Percentiles rank a stretch among this genome's conserved stretches.
Conservation (phyloP, 306 rosid species). For the Dryas octopetala region DNA sequence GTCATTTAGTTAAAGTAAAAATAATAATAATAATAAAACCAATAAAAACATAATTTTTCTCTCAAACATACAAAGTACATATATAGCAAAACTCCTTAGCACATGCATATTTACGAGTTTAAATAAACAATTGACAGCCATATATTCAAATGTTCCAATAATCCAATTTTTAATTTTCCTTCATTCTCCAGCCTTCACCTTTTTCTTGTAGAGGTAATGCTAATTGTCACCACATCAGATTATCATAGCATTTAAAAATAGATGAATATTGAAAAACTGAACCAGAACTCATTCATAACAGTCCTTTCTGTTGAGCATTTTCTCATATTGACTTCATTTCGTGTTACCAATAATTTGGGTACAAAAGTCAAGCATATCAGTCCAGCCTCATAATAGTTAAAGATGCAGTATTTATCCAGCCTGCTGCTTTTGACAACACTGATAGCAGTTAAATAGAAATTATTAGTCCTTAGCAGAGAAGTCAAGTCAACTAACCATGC, state of each 20-base stretch:
- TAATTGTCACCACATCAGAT: not conserved
- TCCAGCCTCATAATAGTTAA: slow-evolving; percentile 5
- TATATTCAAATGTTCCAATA: not conserved
- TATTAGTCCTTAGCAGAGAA: not conserved
- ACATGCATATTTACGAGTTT: not conserved
- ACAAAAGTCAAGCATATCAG: not conserved
- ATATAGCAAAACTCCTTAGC: not conserved
- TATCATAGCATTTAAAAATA: not conserved
- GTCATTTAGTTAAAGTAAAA: not conserved
- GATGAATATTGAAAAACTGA: slow-evolving; percentile 4
- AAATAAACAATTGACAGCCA: not conserved
- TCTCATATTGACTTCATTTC: not conserved
- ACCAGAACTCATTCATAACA: not conserved
- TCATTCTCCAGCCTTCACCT: not conserved
- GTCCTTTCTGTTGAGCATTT: not conserved
- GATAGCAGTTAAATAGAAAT: not conserved
- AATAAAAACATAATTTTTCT: not conserved
- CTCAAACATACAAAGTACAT: not conserved
- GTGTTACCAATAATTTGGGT: not conserved
- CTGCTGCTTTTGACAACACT: slow-evolving; percentile 1
- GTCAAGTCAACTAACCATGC: slow-evolving; percentile 5
- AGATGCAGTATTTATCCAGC: not conserved
- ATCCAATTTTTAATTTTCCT: not conserved
- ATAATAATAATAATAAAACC: too few relatives aligned
- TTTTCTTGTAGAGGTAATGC: not conserved